Evolutionary conservation across 2,329 filamentous ascomycete species (phyloP), one percentile per base, ranked within the genome.

Genomic region (Corinectria fuckeliana): DNA sequence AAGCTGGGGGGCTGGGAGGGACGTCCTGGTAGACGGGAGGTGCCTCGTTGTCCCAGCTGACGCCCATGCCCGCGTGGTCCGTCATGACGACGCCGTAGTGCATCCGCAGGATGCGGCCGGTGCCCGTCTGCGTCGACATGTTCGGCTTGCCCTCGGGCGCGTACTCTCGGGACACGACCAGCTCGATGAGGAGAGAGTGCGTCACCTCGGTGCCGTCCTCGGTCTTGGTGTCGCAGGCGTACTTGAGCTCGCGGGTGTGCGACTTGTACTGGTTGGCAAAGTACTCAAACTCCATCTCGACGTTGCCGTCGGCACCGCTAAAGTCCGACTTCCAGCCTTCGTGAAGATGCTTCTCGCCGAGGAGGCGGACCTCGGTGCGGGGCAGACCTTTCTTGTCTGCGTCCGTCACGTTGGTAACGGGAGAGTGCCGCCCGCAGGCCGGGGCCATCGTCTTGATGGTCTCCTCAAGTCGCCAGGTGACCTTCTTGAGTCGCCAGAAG

Each of bases 41-140:
- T 71, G 91, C 88, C 80, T 99, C 94, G 77, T 97, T 94, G 69
- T 98, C 94, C 94, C 95, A 99, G 68, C 91, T 92, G 69, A 99
- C 93, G 50, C 94, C 93, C 73, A 97, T 85, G 16, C 94, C 94
- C 18, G 86, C 86, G 60, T 91, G 86, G 78, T 96, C 91, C 4
- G 93, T 97, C 55, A 98, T 84, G 57, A 88, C 81, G 52, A 95
- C 83, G 69, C 86, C 87, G 80, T 97, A 98, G 74, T 96, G 92
- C 85, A 97, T 97, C 65, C 94, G 86, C 61, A 99, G 82, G 51
- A 98, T 94, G 64, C 94, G 87, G 0, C 94, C 95, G 2, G 93
- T 91, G 61, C 94, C 94, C 0, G 94, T 97, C 49, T 93, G 92
- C 0, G 92, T 93, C 47, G 91, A 85, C 50, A 92, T 81, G 52